Evolutionary conservation across 441 rosid genomes (phyloP).

Genomic region (Arabidopsis hybrid): DNA sequence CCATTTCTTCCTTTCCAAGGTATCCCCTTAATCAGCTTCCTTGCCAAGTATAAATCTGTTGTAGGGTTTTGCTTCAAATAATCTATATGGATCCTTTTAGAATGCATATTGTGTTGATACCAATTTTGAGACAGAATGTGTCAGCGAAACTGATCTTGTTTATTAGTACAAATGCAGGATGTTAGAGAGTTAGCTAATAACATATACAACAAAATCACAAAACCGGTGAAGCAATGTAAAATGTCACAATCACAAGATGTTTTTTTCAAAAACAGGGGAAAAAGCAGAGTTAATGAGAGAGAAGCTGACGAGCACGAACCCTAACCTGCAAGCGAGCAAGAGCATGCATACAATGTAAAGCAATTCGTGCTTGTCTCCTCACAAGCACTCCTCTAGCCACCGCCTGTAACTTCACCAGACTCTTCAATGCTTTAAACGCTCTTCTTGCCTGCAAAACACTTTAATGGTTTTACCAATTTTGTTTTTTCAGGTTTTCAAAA

Average conservation of each 20-base stretch:
- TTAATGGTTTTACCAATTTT: neutral
- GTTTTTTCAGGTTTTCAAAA: neutral
- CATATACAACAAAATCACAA: constrained; percentile 33
- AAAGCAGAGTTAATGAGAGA: constrained; percentile 39
- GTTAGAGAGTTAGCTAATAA: constrained; percentile 33
- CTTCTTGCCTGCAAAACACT: constrained; percentile 58
- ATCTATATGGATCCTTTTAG: constrained; percentile 16
- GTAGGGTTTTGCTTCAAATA: constrained; percentile 5
- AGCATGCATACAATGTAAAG: constrained; percentile 77
- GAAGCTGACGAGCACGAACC: constrained; percentile 75
- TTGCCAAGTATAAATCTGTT: constrained; percentile 17
- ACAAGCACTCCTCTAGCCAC: constrained; percentile 66
- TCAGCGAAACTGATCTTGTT: constrained; percentile 15
- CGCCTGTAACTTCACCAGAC: constrained; percentile 83
- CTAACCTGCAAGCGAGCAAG: constrained; percentile 82
- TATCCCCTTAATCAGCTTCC: constrained; percentile 15
- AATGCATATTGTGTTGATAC: neutral
- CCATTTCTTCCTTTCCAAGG: constrained; percentile 43
- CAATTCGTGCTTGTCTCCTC: constrained; percentile 67
- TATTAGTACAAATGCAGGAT: constrained; percentile 24
- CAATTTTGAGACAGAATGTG: neutral
- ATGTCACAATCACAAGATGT: constrained; percentile 29
- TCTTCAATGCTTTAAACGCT: constrained; percentile 71
- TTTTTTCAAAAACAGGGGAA: neutral
- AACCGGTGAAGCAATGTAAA: constrained; percentile 16